Percentiles rank a stretch among this genome's conserved stretches.
Evolutionary conservation across 2,329 filamentous ascomycete species (phyloP).

Genomic region (Ophiostoma novo-ulmi): DNA sequence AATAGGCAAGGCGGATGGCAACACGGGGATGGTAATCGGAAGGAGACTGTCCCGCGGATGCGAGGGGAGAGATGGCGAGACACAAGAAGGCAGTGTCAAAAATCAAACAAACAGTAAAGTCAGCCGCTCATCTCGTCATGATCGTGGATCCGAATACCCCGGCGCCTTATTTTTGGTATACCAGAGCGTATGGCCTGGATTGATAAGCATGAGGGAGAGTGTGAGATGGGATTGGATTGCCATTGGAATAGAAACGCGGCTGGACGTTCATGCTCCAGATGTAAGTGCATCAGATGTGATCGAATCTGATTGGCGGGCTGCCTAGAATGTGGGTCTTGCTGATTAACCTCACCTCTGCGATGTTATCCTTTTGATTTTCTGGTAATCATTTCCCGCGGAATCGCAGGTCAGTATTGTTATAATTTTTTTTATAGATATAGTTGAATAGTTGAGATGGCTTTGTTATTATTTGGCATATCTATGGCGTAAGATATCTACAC

Average conservation of each 20-base stretch:
- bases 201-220: not conserved
- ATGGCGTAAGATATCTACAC: too few species aligned
- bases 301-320: not conserved
- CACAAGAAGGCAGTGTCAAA: not conserved
- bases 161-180: too few species aligned
- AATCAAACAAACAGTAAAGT: not conserved
- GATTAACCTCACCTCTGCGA: not conserved
- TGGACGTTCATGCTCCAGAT: not conserved
- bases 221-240: not conserved
- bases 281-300: not conserved
- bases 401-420: too few species aligned
- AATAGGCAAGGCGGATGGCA: not conserved
- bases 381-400: not conserved
- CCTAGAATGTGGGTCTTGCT: not conserved
- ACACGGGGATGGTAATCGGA: not conserved
- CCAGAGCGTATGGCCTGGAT: not conserved
- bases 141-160: not conserved
- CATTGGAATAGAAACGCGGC: not conserved
- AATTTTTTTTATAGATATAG: too few species aligned
- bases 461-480: too few species aligned
- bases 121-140: not conserved
- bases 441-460: too few species aligned
- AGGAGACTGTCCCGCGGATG: not conserved
- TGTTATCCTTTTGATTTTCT: not conserved
- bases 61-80: not conserved